Conservation (phyloP, 345 rosid species). For the Stellera chamaejasme region DNA sequence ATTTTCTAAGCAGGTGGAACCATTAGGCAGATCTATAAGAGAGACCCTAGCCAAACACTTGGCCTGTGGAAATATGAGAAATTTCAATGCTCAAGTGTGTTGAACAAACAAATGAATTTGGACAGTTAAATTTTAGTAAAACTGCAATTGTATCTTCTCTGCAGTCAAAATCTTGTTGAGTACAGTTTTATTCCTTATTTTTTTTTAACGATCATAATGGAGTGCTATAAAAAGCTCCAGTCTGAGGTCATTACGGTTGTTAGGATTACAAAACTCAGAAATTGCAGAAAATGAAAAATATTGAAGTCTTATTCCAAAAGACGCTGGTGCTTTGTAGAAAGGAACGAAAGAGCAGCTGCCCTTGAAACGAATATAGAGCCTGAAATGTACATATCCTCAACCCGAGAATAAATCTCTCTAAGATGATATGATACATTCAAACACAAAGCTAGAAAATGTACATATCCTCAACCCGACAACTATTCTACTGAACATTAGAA, state of each 20-base stretch:
- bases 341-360: conserved; percentile 21
- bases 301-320: too few species aligned
- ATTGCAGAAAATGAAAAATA: too few species aligned
- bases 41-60: conserved; percentile 48
- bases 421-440: neutral
- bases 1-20: conserved; percentile 55
- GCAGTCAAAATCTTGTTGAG: too few species aligned
- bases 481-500: conserved; percentile 6
- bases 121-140: too few species aligned
- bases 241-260: too few species aligned
- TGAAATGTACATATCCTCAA: conserved; percentile 25
- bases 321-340: neutral
- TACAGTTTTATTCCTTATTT: too few species aligned
- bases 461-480: conserved; percentile 18
- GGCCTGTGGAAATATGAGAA: conserved; percentile 7
- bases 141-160: too few species aligned
- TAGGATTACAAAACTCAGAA: too few species aligned
- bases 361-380: conserved; percentile 12
- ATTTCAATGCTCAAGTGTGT: too few species aligned
- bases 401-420: conserved; percentile 15
- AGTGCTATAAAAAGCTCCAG: too few species aligned
- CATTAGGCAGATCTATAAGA: conserved; percentile 40
- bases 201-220: too few species aligned
- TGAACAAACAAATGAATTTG: too few species aligned
- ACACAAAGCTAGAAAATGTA: conserved; percentile 18